Evolutionary conservation across 2,329 filamentous ascomycete genomes (phyloP), one percentile per base, ranked within the genome.

Genomic region (Sporothrix phasma): DNA sequence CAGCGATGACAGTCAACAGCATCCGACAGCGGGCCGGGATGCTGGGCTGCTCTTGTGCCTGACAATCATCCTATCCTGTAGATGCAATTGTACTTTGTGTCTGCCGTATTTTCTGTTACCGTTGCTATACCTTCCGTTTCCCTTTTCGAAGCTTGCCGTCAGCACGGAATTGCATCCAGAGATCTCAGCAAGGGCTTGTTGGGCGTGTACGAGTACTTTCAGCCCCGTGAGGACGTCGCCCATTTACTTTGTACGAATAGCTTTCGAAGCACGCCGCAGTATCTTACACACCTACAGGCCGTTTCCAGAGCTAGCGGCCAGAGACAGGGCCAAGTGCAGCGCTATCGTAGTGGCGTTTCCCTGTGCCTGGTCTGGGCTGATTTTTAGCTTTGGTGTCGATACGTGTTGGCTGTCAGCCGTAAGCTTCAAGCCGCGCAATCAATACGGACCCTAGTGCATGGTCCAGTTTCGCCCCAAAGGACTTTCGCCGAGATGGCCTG

Each of bases 361-460:
- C 51, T 54, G 51, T 54, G 51, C 51, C 51, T 54, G 51, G 31
- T 31, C 31, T 39, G 51, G 51, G 49, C 49, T 54, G 29, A 54
- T 39, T 54, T 54, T 54, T 37, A n/a, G 51, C 3, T 37, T 31
- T 39, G 37, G 49, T 37, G 10, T 31, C 13, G 3, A 51, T 17
- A 17, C 49, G 26, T 19, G n/a, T 26, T 26, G 13, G 11, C 26
- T 17, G 24, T 17, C 13, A 51, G 31, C 49, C 26, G n/a, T 13
- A n/a, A 60, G 10, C 39, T 22, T 29, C 45, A 10, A 13, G 2
- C 58, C 29, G 29, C 26, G 31, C 10, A 47, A 56, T 46, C 58
- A 45, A n/a, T n/a, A n/a, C n/a, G n/a, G n/a, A n/a, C n/a, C n/a
- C n/a, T 39, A 63, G 49, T 17, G 61, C 61, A 63, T 58, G 61